phyloP scores from a whole-genome alignment of 1,284 basidiomycete species.

The Termitomyces sp. region DNA sequence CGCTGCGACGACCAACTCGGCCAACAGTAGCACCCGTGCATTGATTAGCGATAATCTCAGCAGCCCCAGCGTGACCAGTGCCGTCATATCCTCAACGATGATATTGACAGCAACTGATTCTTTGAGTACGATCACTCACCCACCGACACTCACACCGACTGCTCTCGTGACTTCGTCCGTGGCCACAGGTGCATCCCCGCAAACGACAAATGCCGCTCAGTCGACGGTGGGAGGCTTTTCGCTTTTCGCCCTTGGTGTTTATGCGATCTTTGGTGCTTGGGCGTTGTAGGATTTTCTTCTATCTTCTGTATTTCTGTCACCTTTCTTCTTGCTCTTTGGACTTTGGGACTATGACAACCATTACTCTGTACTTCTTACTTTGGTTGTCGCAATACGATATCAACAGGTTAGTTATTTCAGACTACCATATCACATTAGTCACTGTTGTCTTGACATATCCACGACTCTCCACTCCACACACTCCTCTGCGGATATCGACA shows the following conservation, averaged over 20 bases:
- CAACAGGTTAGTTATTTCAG: neutral
- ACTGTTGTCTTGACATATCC: neutral
- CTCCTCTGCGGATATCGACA: conserved; percentile 11
- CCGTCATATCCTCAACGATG: neutral
- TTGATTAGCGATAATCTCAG: neutral
- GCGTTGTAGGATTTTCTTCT: neutral
- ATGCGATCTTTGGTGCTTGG: neutral
- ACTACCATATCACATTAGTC: neutral
- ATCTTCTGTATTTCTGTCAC: neutral
- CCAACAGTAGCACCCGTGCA: neutral
- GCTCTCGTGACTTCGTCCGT: neutral
- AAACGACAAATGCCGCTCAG: conserved; percentile 1
- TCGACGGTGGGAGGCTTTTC: neutral
- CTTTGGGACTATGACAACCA: neutral
- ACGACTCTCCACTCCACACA: conserved; percentile 1
- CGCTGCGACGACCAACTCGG: neutral
- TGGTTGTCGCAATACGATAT: neutral
- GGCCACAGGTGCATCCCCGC: neutral
- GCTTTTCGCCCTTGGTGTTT: neutral
- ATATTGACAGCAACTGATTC: neutral
- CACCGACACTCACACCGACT: neutral
- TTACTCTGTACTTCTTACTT: neutral
- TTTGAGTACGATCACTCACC: neutral
- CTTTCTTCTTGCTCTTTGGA: neutral
- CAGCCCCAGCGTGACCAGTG: neutral